Base-by-base conservation (phyloP, 345 rosid genomes). In the Boechera divaricarpa region DNA sequence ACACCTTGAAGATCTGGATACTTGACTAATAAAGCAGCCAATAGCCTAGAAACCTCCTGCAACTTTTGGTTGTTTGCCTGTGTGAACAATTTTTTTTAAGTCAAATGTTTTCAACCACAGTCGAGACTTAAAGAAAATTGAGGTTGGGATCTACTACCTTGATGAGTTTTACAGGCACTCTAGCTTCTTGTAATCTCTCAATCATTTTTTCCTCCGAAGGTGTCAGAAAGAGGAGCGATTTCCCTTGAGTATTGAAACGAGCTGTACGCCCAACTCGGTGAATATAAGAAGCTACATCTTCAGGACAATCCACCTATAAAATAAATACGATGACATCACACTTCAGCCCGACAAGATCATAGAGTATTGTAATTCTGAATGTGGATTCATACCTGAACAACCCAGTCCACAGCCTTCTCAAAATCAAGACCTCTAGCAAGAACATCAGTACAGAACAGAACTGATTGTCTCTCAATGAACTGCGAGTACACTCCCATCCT, bases 261-360 rank as follows among this genome's bases (percentile, higher is more conserved):
- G 99, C 99, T 18, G 99, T 95, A 31, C 98, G 97, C 55, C 99
- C 99, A 80, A 89, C 99, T 80, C 99, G 91, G 77, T 95, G 97
- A 70, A 92, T 90, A 89, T 95, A 95, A 62, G 97, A 86, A 65
- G 88, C 86, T 73, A 89, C 96, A 78, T 95, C 94, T 45, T 95
- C 99, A 11, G 99, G 99, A 82, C 98, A 92, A 79, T 95, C 98
- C 69, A 88, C 82, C 99, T 95, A 83, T 18, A 42, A 61, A 26
- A 71, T 48, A 54, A 60, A 61, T 55, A 48, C 18, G 66, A 52
- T 49, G 75, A 64, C 29, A 63, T 41, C 38, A 70, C 54, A 73
- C 32, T 70, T 47, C 41, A 32, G 29, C 31, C 6, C n/a, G 2
- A 48, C 8, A 63, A 62, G 8, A 67, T 66, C 53, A 81, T 21